Evolutionary conservation across 768 basidiomycete genomes (phyloP), one percentile per base, ranked within the genome.

Genomic region (Phallus indusiatus): DNA sequence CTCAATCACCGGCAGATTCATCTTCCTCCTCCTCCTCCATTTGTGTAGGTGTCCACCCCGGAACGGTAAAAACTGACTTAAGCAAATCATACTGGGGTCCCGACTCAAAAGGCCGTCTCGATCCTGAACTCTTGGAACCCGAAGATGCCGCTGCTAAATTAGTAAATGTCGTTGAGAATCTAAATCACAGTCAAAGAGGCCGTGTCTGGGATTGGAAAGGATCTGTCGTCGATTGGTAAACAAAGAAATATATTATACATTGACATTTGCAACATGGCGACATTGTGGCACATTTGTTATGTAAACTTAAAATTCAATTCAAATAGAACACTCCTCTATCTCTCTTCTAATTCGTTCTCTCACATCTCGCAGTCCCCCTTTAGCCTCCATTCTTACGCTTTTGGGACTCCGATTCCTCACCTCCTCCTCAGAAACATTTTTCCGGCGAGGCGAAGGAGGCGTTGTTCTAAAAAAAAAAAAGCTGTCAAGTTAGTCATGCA

Each of bases 311-410:
- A 52, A 14, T 24, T 14, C 50, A 14, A 14, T 18, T 37, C 6
- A 33, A 14, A 34, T 53, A 49, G 58, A 37, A 18, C 42, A 42
- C 42, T 42, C 20, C 71, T 90, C 88, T 65, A 91, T 72, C 73
- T 91, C 90, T 63, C 78, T 75, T 65, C 88, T 78, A 67, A 92
- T 88, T 66, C 88, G 84, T 71, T 92, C 90, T 59, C 89, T 75
- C 34, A 91, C 89, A 68, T 88, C 81, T 42, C 90, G 78, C 64
- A 92, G 74, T 0, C 89, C 88, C 34, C 88, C 86, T 5, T 42
- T 42, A n/a, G 74, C 78, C 66, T 90, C 87, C 24, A 75, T 77
- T 67, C 82, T 86, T 36, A 92, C 83, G 61, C 81, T 74, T 58
- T 80, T 81, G 7, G 90, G 90, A 69, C 89, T 91, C 51, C 88